A percentile compares a stretch with the other conserved stretches of the same genome.
phyloP scores from a whole-genome alignment of 2,329 filamentous ascomycete species.

The Didymella lethalis region DNA sequence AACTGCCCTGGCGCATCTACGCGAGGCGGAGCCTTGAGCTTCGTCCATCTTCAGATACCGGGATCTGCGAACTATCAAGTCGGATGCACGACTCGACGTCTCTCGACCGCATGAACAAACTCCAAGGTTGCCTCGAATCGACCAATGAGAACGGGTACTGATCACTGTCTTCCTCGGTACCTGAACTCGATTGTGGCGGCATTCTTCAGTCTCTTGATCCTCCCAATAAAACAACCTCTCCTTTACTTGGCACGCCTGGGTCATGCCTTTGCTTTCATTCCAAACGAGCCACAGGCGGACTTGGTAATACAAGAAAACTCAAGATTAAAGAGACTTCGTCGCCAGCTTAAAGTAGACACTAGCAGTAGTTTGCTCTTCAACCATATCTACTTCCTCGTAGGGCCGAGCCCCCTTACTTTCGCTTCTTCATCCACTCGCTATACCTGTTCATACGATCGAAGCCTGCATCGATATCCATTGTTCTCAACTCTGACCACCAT shows the following conservation, averaged over 20 bases:
- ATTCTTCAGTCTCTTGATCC: conserved; percentile 8
- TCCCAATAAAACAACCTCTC: background rate
- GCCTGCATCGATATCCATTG: background rate
- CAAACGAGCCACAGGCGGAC: background rate
- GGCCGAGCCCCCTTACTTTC: conserved; percentile 8
- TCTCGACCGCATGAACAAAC: conserved; percentile 3
- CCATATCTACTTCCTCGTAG: background rate
- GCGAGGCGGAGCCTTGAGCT: conserved; percentile 1
- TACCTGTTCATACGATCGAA: background rate
- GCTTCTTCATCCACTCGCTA: conserved; percentile 10
- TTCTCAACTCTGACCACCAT: conserved; percentile 24
- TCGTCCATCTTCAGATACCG: background rate
- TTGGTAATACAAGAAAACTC: background rate
- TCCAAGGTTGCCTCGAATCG: background rate
- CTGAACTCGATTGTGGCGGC: conserved; percentile 3
- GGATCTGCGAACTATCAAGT: background rate
- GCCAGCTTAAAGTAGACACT: conserved; percentile 3
- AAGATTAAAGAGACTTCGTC: conserved; percentile 3
- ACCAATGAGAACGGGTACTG: background rate
- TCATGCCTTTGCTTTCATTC: conserved; percentile 5
- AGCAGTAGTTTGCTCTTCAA: conserved; percentile 1
- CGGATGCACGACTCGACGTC: background rate
- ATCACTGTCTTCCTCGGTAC: conserved; percentile 8
- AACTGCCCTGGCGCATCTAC: conserved; percentile 4
- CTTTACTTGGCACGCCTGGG: conserved; percentile 3